A percentile compares a stretch with the other conserved stretches of the same genome.
Evolutionary conservation across 345 rosid genomes (phyloP).

Genomic region (Salix arbutifolia): DNA sequence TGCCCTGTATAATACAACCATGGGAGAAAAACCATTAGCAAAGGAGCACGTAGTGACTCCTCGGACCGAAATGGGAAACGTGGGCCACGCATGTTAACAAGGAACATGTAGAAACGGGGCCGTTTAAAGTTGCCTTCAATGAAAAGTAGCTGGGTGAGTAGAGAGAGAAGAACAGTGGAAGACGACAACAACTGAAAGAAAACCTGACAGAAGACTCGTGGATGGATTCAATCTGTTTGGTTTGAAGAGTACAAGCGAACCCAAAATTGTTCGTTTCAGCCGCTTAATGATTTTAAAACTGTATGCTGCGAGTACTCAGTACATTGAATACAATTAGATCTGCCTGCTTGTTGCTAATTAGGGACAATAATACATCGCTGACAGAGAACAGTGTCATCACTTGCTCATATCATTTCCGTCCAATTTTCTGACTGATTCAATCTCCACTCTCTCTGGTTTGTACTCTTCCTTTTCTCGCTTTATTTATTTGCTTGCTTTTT

Average conservation of each 20-base stretch:
- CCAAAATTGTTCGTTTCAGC: not conserved
- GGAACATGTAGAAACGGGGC: not conserved
- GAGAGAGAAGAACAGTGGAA: not conserved
- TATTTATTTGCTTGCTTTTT: not conserved
- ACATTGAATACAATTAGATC: not conserved
- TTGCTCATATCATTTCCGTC: not conserved
- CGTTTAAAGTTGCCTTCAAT: not conserved
- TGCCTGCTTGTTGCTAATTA: not conserved
- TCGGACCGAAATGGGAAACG: not conserved
- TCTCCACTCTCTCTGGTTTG: constrained; percentile 6
- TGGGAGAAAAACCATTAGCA: not conserved
- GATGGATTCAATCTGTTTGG: too few relatives aligned
- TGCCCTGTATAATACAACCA: not conserved
- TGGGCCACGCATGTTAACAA: not conserved
- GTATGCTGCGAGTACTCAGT: not conserved
- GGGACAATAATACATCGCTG: not conserved
- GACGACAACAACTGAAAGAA: not conserved
- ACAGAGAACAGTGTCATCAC: not conserved
- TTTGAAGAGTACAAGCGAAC: not conserved
- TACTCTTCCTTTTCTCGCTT: not conserved
- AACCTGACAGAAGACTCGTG: not conserved
- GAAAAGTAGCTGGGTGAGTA: not conserved
- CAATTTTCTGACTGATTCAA: not conserved
- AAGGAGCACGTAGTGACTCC: not conserved
- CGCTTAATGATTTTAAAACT: too few relatives aligned